phyloP scores from a whole-genome alignment of 371 early-diverging fungal genomes.

The Mucor lusitanicus region DNA sequence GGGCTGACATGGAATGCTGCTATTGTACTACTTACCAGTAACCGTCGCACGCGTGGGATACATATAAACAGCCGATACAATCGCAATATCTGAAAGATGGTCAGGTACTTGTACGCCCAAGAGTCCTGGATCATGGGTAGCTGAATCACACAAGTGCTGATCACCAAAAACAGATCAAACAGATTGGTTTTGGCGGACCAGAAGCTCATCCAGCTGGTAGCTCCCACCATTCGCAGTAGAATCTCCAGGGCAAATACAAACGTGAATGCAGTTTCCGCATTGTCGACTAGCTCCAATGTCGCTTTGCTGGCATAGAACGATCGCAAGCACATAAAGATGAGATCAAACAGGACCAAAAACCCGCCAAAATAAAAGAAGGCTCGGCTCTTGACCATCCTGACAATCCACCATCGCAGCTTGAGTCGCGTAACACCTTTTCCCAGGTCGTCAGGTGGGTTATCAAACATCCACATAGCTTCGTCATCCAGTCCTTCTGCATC shows the following conservation, averaged over 20 bases:
- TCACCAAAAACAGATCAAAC: constrained; percentile 53
- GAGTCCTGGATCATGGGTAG: constrained; percentile 55
- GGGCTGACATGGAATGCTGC: not conserved
- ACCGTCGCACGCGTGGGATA: constrained; percentile 52
- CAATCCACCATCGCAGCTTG: constrained; percentile 34
- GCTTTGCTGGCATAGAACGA: constrained; percentile 44
- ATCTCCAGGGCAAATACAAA: constrained; percentile 57
- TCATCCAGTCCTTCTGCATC: constrained; percentile 29
- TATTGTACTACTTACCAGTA: constrained; percentile 40
- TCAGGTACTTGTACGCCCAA: constrained; percentile 53
- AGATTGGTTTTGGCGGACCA: constrained; percentile 50
- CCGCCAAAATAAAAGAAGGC: constrained; percentile 54
- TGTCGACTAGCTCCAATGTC: constrained; percentile 39
- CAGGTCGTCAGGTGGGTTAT: constrained; percentile 45
- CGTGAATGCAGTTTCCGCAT: constrained; percentile 54
- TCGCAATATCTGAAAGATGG: constrained; percentile 55
- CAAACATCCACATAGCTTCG: constrained; percentile 47
- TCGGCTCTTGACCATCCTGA: constrained; percentile 44
- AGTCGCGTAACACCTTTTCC: constrained; percentile 30
- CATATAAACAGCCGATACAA: constrained; percentile 57
- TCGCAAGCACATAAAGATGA: constrained; percentile 56
- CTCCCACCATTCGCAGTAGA: constrained; percentile 49
- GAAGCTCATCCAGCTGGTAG: constrained; percentile 49
- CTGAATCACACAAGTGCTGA: constrained; percentile 55
- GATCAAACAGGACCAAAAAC: constrained; percentile 47